Base-by-base conservation (phyloP, 306 rosid genomes). In the Vicia sativa region DNA sequence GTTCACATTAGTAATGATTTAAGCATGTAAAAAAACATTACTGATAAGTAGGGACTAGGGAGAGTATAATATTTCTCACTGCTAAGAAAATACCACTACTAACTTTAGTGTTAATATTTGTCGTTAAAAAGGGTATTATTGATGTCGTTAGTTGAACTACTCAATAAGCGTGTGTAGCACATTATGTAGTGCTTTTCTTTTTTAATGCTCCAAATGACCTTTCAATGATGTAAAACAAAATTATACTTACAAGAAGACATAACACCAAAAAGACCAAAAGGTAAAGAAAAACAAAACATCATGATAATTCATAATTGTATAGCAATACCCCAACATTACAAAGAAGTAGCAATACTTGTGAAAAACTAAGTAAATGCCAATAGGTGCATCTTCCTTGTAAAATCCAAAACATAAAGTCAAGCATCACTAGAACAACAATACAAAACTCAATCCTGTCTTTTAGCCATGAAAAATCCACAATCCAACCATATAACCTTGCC, bases 311-410 rank as follows among this genome's bases (percentile, higher is more conserved):
- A 34, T 9, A 52, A 21, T 52, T 52, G 44, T 56, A 77, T 38
- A 53, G 58, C 67, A 65, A 45, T 5, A 57, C 1, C 48, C 73
- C 56, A 71, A 65, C 49, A 38, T 56, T 54, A 71, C 68, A 11
- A 52, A 76, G 75, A 52, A 52, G 75, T 41, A 68, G 71, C 61
- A 62, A 43, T 65, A 65, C 81, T 71, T 39, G 14, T 37, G 44
- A 71, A 70, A 77, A 29, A 35, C 59, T 42, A 73, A 73, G 77
- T 77, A 52, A 76, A 63, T 69, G 53, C 73, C 52, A 31, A 34
- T 2, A 44, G 49, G 45, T 43, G 53, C 67, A 45, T 53, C 69
- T 75, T 31, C 58, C 48, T 48, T 68, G 64, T 42, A 45, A 53
- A 53, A 38, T 66, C 13, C 73, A 65, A 56, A 73, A 67, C 31